A percentile compares a stretch with the other conserved stretches of the same genome.
Conservation (phyloP, 2,329 filamentous ascomycete species). For the Endoconidiophora laricicola region DNA sequence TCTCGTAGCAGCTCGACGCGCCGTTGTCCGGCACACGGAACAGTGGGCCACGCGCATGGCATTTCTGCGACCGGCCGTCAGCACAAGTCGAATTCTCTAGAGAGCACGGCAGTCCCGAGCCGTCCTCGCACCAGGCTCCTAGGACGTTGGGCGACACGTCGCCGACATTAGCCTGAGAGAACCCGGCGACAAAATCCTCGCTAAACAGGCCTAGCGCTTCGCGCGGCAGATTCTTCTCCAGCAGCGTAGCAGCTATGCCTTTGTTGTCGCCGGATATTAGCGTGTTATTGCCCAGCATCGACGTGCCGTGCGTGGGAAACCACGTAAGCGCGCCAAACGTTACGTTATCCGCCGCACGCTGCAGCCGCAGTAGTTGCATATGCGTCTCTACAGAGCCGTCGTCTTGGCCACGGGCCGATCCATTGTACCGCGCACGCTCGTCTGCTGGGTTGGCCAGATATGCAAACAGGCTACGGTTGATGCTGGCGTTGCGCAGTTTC, state of each 20-base stretch:
- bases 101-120: slow-evolving; percentile 52
- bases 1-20: slow-evolving; percentile 57
- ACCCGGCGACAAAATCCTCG: slow-evolving; percentile 68
- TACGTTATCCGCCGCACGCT: slow-evolving; percentile 51
- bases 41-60: slow-evolving; percentile 57
- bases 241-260: slow-evolving; percentile 68
- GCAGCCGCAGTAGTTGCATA: slow-evolving; percentile 62
- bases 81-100: slow-evolving; percentile 69
- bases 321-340: slow-evolving; percentile 71
- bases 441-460: slow-evolving; percentile 66
- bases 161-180: slow-evolving; percentile 80
- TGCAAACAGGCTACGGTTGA: slow-evolving; percentile 70
- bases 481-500: slow-evolving; percentile 53
- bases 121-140: slow-evolving; percentile 81
- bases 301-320: slow-evolving; percentile 84
- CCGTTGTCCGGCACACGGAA: slow-evolving; percentile 55
- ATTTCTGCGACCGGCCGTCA: slow-evolving; percentile 50
- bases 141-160: slow-evolving; percentile 81
- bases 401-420: slow-evolving; percentile 11
- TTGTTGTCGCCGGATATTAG: slow-evolving; percentile 85
- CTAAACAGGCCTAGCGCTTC: slow-evolving; percentile 33
- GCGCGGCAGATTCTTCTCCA: slow-evolving; percentile 51
- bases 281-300: slow-evolving; percentile 79
- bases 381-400: slow-evolving; percentile 49
- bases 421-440: slow-evolving; percentile 51